Base-by-base conservation (phyloP, 1,284 basidiomycete genomes). In the Trichosporon coremiiforme region DNA sequence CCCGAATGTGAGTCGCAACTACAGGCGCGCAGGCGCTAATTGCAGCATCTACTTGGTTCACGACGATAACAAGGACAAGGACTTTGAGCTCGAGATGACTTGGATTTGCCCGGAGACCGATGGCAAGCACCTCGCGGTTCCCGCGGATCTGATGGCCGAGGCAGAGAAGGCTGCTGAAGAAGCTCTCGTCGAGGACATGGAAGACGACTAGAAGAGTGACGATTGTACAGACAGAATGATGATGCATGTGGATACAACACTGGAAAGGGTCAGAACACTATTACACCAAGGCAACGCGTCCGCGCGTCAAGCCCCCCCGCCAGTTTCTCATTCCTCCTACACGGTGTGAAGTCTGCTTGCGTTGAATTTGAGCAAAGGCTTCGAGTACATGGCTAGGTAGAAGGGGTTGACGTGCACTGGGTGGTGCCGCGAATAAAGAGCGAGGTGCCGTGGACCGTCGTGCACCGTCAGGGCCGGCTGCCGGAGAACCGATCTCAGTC, bases 51-150 rank as follows among this genome's bases (percentile, higher is more conserved):
- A 98, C 85, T 89, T 95, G 69, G 95, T 97, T 15, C 97, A 99
- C 80, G 96, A 99, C 75, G 97, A 99, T 74, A 83, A 83, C 77
- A 82, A 83, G 72, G 85, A 92, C 70, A 98, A 98, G 83, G 96
- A 99, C 85, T 99, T 99, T 77, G 97, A 99, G 83, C 88, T 99
- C 29, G 97, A 99, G 84, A 89, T 99, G 87, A 93, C 95, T 47
- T 99, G 97, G 97, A 89, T 98, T 71, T 90, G 94, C 35, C 87
- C 90, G 33, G 94, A 97, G 84, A 93, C 92, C 25, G 89, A 90
- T 33, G 89, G 89, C 64, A 84, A 90, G 67, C 95, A 98, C 82
- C 85, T 88, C 36, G 87, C 89, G 13, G 93, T 99, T 67, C 96
- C 96, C 36, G 88, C 88, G 70, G 94, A 94, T 57, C 85, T 98